These are phyloP conservation scores for Fistulifera solaris DNA, from an alignment of 108 stramenopile genomes.

Conservation along the genomic window DNA sequence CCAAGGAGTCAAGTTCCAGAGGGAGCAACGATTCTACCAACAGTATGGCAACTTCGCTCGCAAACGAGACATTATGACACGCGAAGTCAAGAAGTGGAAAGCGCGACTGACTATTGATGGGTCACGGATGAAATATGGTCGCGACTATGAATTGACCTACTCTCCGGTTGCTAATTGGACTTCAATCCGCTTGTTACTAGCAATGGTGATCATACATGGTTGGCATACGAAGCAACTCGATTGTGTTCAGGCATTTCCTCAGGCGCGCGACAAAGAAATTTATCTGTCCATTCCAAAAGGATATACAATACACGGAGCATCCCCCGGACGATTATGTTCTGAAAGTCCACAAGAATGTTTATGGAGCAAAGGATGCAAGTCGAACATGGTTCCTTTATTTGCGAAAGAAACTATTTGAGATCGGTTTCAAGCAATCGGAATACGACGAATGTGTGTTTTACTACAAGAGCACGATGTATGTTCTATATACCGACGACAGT, in stretches of 20 bases:
- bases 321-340: constrained; percentile 14
- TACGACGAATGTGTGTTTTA: constrained; percentile 45
- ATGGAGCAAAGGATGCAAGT: constrained; percentile 36
- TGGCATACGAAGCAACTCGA: constrained; percentile 38
- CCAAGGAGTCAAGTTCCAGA: constrained; percentile 14
- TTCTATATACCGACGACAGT: constrained; percentile 33
- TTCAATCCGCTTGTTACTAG: constrained; percentile 25
- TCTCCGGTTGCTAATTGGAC: constrained; percentile 40
- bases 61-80: constrained; percentile 31
- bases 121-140: constrained; percentile 13
- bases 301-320: constrained; percentile 8
- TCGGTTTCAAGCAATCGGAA: constrained; percentile 23
- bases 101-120: constrained; percentile 24
- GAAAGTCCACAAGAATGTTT: constrained; percentile 23
- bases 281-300: constrained; percentile 33
- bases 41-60: constrained; percentile 41
- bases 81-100: constrained; percentile 24
- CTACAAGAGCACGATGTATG: constrained; percentile 21
- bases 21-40: constrained; percentile 23
- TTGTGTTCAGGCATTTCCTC: constrained; percentile 31
- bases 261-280: constrained; percentile 18
- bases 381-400: constrained; percentile 30
- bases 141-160: constrained; percentile 30
- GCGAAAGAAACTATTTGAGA: constrained; percentile 4
- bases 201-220: constrained; percentile 8